Conservation (phyloP, 2,329 filamentous ascomycete species). For the Verticillium longisporum region DNA sequence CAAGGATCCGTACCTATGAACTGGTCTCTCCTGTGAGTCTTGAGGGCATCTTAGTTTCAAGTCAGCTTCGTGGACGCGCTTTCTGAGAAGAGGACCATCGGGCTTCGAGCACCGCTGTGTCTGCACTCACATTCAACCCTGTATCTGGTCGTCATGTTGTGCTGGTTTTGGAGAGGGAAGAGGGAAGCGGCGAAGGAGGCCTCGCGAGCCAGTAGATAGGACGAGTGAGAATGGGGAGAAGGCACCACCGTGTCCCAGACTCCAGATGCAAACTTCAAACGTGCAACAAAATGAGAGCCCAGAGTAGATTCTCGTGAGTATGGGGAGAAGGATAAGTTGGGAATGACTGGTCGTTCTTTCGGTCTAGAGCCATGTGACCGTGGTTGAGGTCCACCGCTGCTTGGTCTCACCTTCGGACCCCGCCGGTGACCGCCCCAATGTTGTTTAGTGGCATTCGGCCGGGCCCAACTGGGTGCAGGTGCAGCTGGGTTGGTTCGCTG, state of each 20-base stretch:
- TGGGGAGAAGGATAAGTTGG: not conserved
- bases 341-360: not conserved
- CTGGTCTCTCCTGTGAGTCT: conserved; percentile 88
- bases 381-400: not conserved
- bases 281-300: not conserved
- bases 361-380: not conserved
- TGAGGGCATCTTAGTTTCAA: conserved; percentile 45
- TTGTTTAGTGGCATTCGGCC: not conserved
- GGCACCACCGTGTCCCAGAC: not conserved
- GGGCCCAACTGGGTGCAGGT: not conserved
- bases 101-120: not conserved
- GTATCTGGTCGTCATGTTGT: conserved; percentile 54
- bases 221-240: not conserved
- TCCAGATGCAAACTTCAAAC: not conserved
- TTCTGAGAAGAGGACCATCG: too few relatives aligned
- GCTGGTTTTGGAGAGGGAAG: not conserved
- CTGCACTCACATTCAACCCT: conserved; percentile 63
- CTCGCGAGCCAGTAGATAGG: not conserved
- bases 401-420: conserved; percentile 1
- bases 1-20: conserved; percentile 57
- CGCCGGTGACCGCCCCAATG: not conserved
- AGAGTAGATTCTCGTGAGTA: not conserved
- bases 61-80: not conserved
- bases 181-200: not conserved
- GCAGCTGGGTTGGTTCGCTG: not conserved